A percentile compares a stretch with the other conserved stretches of the same genome.
Conservation (phyloP, 257 asterid genomes). For the Solanum ossicruentum region DNA sequence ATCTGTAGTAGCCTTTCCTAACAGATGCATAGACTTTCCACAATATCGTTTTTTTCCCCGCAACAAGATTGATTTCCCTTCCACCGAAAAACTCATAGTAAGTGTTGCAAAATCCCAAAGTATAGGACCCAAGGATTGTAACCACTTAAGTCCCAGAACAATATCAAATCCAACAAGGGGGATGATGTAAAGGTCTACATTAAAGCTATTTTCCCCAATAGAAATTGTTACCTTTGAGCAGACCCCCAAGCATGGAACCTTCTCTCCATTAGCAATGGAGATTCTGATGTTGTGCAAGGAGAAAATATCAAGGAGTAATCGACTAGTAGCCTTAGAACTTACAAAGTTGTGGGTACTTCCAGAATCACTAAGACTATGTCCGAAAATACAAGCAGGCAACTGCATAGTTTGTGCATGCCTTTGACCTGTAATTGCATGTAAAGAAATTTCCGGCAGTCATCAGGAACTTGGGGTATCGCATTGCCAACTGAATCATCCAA, state of each 20-base stretch:
- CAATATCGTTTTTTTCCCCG: neutral
- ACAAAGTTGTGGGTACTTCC: neutral
- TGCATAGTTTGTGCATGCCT: neutral
- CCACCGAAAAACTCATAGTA: neutral
- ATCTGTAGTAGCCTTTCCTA: neutral
- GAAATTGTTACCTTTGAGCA: neutral
- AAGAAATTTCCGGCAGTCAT: neutral
- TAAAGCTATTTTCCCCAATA: neutral
- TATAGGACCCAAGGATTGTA: neutral
- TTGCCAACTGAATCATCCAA: too few relatives aligned
- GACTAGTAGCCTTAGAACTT: neutral
- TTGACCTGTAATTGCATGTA: neutral
- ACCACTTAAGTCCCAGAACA: neutral
- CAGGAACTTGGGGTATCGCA: too few relatives aligned
- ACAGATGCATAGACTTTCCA: neutral
- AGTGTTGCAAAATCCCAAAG: neutral
- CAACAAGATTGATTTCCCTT: neutral
- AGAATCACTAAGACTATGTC: neutral
- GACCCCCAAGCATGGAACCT: neutral
- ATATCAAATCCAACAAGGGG: neutral
- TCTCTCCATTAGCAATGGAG: neutral
- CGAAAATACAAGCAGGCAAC: neutral
- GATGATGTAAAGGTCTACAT: neutral
- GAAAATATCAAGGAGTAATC: neutral
- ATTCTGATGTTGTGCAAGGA: neutral